Evolutionary conservation across 257 asterid genomes (phyloP), one percentile per base, ranked within the genome.

Genomic region (Solanum appendiculatum): DNA sequence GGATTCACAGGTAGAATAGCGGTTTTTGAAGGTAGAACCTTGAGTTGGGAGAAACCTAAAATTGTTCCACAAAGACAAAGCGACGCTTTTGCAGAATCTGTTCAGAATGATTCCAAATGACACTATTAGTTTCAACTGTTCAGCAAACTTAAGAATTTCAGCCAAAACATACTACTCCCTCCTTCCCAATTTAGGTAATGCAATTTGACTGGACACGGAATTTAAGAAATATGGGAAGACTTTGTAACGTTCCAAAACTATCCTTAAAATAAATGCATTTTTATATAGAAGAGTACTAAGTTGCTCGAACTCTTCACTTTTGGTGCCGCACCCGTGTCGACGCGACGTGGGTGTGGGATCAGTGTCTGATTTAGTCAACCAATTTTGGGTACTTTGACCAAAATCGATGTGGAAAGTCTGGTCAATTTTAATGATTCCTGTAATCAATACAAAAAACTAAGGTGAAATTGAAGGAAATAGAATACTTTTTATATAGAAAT

Each of bases 1-100:
- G 99, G 98, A 90, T 97, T 97, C 86, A 94, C 98, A 2, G 99
- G 99, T 86, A 95, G 98, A 75, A 97, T 95, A 85, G 99, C 98
- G 54, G 99, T 97, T 92, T 95, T 97, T 68, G 99, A 97, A 86
- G 98, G 99, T 88, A 94, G 89, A 88, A 97, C 99, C 95, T 93
- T 95, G 86, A 97, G 86, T 15, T 92, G 97, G 77, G 95, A 92
- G 90, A 94, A 92, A 64, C 98, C 99, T 73, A 97, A 89, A 68
- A 92, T 85, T 39, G 95, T 90, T 37, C 98, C 98, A 72, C 92
- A 84, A 84, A 97, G 95, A 89, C 84, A 86, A 87, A 95, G 98
- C 78, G 98, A 91, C 48, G 93, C 93, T 89, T 91, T 90, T 39
- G 98, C 98, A 91, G 97, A 93, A 91, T 89, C 99, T 96, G 97